phyloP scores from a whole-genome alignment of 176 grass and related monocot species.

The Oryza officinalis region DNA sequence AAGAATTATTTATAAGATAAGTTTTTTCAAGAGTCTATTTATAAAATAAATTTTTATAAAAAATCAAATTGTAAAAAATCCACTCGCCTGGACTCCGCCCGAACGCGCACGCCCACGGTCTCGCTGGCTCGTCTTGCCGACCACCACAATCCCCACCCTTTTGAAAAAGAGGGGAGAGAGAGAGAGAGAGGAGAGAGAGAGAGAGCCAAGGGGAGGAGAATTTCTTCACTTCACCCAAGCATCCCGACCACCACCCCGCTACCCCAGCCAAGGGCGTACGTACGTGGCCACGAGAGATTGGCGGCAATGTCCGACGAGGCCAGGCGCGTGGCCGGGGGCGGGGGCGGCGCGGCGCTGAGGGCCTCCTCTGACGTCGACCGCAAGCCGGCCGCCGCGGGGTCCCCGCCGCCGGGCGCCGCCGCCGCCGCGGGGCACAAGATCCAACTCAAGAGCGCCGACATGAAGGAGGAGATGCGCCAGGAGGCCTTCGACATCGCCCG shows the following conservation, averaged over 20 bases:
- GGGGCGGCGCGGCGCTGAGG: slow-evolving; percentile 30
- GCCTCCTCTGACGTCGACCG: slow-evolving; percentile 57
- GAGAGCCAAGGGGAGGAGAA: not conserved
- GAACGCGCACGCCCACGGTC: not conserved
- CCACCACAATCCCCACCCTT: not conserved
- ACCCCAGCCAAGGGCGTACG: not conserved
- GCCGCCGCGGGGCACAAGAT: slow-evolving; percentile 55
- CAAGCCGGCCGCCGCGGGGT: slow-evolving; percentile 49
- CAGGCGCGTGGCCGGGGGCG: slow-evolving; percentile 31
- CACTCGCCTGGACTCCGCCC: too few species aligned
- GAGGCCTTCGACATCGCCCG: slow-evolving; percentile 93
- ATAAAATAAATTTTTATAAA: too few species aligned
- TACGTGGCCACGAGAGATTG: not conserved
- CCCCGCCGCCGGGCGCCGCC: slow-evolving; percentile 29
- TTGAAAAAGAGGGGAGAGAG: not conserved
- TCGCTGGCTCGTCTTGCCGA: not conserved
- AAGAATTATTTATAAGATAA: too few species aligned
- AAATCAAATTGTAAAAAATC: too few species aligned
- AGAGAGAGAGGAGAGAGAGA: not conserved
- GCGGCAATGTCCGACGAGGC: slow-evolving; percentile 68
- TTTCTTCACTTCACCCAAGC: not conserved
- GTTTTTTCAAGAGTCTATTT: too few species aligned
- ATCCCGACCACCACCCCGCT: not conserved
- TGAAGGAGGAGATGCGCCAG: slow-evolving; percentile 94
- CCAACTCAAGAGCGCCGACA: slow-evolving; percentile 96